Percentiles rank a stretch among this genome's conserved stretches.
These are phyloP conservation scores for Colletotrichum liaoningense DNA, from an alignment of 2,329 filamentous ascomycete species.

Conservation along the genomic window DNA sequence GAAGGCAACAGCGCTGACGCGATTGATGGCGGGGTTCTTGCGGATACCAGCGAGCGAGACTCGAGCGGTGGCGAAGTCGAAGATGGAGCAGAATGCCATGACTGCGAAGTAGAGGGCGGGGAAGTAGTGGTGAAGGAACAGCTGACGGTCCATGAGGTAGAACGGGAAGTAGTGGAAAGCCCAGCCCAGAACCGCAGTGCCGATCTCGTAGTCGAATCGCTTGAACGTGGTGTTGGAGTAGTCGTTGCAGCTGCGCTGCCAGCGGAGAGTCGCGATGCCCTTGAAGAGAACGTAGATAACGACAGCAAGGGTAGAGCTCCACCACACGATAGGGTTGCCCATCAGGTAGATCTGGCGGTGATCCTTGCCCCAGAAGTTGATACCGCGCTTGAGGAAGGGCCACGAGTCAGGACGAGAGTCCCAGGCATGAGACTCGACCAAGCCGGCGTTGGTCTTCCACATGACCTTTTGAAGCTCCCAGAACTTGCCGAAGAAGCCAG, in stretches of 20 bases:
- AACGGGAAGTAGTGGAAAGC: constrained; percentile 99
- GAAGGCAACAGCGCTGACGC: constrained; percentile 78
- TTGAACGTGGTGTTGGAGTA: constrained; percentile 88
- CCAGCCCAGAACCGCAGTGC: constrained; percentile 91
- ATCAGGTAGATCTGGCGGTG: constrained; percentile 96
- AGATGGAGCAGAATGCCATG: constrained; percentile 87
- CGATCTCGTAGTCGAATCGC: constrained; percentile 97
- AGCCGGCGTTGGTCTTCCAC: constrained; percentile 98
- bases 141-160: constrained; percentile 96
- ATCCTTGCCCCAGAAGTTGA: constrained; percentile 99
- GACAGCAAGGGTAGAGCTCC: constrained; percentile 84
- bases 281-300: constrained; percentile 86
- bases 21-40: constrained; percentile 79
- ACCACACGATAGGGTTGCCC: constrained; percentile 96
- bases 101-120: constrained; percentile 96
- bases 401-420: constrained; percentile 94
- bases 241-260: constrained; percentile 93
- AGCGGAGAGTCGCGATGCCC: constrained; percentile 85
- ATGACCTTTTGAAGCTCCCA: constrained; percentile 97
- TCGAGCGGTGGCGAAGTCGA: constrained; percentile 85
- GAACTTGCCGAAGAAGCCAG: constrained; percentile 97
- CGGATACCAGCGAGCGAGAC: constrained; percentile 75
- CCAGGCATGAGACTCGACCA: constrained; percentile 97
- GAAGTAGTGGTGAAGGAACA: constrained; percentile 99
- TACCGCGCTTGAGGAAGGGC: constrained; percentile 91